Evolutionary conservation across 2,329 filamentous ascomycete species (phyloP).

Genomic region (Fusarium pseudoanthophilum): DNA sequence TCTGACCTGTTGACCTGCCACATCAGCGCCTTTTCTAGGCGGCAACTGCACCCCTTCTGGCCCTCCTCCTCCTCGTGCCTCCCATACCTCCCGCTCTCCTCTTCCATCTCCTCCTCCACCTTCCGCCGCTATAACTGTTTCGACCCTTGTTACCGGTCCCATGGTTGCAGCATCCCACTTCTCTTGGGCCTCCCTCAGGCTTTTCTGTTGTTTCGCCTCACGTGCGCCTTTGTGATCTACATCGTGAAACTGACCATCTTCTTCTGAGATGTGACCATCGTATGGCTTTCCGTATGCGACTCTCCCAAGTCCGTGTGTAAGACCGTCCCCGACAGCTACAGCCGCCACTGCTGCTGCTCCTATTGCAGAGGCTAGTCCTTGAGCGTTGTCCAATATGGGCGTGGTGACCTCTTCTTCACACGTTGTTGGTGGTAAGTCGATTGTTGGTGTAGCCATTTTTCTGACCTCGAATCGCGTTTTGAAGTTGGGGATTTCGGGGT

Average conservation of each 20-base stretch:
- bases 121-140: slow-evolving; percentile 28
- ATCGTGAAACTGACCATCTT: slow-evolving; percentile 3
- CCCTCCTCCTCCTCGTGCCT: slow-evolving; percentile 8
- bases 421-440: slow-evolving; percentile 40
- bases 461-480: not conserved
- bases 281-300: slow-evolving; percentile 8
- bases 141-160: slow-evolving; percentile 29
- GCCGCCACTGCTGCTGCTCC: slow-evolving; percentile 41
- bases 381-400: slow-evolving; percentile 41
- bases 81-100: slow-evolving; percentile 3
- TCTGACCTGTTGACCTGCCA: slow-evolving; percentile 37
- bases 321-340: slow-evolving; percentile 33
- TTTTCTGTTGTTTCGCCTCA: slow-evolving; percentile 33
- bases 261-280: slow-evolving; percentile 6
- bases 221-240: slow-evolving; percentile 6
- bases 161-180: slow-evolving; percentile 38
- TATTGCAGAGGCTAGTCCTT: slow-evolving; percentile 42
- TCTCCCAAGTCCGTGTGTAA: slow-evolving; percentile 22
- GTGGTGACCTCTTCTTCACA: slow-evolving; percentile 41
- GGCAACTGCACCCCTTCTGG: slow-evolving; percentile 29
- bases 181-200: slow-evolving; percentile 38
- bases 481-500: not conserved
- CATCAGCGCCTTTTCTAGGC: slow-evolving; percentile 37
- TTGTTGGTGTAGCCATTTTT: slow-evolving; percentile 41
- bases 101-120: slow-evolving; percentile 24